Base-by-base conservation (phyloP, 2,329 filamentous ascomycete genomes). In the Botrytis squamosa region DNA sequence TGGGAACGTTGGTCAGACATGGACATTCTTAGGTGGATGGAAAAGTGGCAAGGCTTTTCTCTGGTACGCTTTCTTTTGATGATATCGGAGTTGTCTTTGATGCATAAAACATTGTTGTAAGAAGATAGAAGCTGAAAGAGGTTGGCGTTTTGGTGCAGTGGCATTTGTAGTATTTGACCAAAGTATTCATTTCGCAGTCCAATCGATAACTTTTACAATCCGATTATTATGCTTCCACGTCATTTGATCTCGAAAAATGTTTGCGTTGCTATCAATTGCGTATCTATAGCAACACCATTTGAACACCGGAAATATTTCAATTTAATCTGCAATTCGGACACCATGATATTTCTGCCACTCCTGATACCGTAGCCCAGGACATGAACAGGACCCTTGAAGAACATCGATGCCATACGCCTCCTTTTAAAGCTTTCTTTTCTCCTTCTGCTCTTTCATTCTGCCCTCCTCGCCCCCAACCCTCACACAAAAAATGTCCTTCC, bases 1-100 rank as follows among this genome's bases (percentile, higher is more conserved):
- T 73, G 33, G 65, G 71, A 9, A 68, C 71, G 14, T 49, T 72
- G 52, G 46, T 72, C 36, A 59, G 71, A 60, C 71, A 72, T 40
- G 69, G 69, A 1, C 59, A 71, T 71, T 63, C 42, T 55, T 71
- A 63, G 59, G 12, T 63, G 25, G 25, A 12, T 29, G 22, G 14
- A 40, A 36, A 29, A 5, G 29, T 38, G n/a, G 6, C 4, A 18
- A 9, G 16, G 6, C 6, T n/a, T 63, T 55, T n/a, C 6, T 40
- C 2, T 5, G 22, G 12, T 9, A 18, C 16, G 36, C 10, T 40
- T 40, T 14, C 9, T 14, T 8, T n/a, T 40, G 7, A 9, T n/a
- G 12, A 16, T 55, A 18, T 55, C 40, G 12, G 2, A 25, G n/a
- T n/a, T 9, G 3, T 4, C 1, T 4, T 40, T 62, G 59, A 38